A percentile compares a stretch with the other conserved stretches of the same genome.
Conservation (phyloP, 2,329 filamentous ascomycete genomes). For the Pyricularia grisea region DNA sequence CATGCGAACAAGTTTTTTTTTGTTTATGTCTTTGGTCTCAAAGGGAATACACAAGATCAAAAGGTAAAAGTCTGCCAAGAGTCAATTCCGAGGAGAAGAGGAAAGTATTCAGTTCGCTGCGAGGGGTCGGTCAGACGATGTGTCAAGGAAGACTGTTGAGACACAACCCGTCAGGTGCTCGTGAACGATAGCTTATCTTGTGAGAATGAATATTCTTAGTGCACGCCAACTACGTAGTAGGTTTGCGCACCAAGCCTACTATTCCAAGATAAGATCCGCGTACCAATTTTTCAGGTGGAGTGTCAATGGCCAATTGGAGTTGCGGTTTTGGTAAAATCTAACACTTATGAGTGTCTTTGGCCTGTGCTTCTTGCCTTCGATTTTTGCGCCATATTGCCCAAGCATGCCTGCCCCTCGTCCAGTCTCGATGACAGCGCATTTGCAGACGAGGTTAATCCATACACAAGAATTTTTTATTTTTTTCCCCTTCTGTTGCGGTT, state of each 20-base stretch:
- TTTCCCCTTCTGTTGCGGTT: background rate
- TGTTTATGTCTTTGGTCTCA: background rate
- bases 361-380: too few relatives aligned
- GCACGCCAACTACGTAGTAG: background rate
- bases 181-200: background rate
- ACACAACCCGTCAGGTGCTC: background rate
- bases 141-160: background rate
- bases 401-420: background rate
- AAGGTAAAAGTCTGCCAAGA: background rate
- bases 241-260: background rate
- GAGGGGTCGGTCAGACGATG: background rate
- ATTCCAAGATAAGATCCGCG: background rate
- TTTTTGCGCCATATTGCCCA: background rate
- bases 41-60: background rate
- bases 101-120: background rate
- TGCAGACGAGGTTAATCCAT: too few relatives aligned
- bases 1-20: background rate
- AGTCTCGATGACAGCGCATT: background rate
- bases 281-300: background rate
- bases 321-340: background rate
- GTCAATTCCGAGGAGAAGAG: background rate
- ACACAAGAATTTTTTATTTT: too few relatives aligned
- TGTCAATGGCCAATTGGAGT: background rate
- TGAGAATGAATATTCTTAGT: background rate
- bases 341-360: too few relatives aligned